Evolutionary conservation across 2,329 filamentous ascomycete species (phyloP).

Genomic region (Dendrostoma leiphaemia): DNA sequence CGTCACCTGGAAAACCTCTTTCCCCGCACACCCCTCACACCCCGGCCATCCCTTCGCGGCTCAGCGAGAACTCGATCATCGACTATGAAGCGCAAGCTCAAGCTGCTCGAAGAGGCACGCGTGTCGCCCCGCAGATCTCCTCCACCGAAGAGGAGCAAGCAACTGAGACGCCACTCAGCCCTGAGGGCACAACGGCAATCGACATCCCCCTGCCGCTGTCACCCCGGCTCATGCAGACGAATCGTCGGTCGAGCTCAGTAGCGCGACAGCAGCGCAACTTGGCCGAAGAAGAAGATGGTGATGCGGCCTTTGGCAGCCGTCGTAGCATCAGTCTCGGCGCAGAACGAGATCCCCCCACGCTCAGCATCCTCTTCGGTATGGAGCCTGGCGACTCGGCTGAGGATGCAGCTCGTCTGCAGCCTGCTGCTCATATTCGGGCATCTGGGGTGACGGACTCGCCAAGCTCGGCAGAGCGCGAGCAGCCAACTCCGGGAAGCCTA

Average conservation of each 20-base stretch:
- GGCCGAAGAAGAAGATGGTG: constrained; percentile 58
- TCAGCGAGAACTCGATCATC: constrained; percentile 85
- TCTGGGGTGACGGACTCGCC: constrained; percentile 38
- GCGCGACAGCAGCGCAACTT: constrained; percentile 59
- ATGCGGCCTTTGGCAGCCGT: constrained; percentile 58
- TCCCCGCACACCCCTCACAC: constrained; percentile 91
- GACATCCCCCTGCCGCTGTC: constrained; percentile 72
- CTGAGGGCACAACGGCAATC: constrained; percentile 62
- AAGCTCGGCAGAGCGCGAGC: constrained; percentile 38
- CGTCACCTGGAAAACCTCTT: constrained; percentile 85
- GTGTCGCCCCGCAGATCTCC: constrained; percentile 25
- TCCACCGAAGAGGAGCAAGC: constrained; percentile 32
- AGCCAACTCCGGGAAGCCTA: constrained; percentile 38
- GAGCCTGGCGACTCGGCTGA: constrained; percentile 35
- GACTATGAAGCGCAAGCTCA: constrained; percentile 51
- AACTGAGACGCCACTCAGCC: constrained; percentile 36
- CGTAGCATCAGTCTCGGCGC: constrained; percentile 68
- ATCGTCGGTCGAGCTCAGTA: constrained; percentile 67
- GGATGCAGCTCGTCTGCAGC: constrained; percentile 34
- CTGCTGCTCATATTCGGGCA: constrained; percentile 40
- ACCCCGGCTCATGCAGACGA: constrained; percentile 53
- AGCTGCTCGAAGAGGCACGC: constrained; percentile 24
- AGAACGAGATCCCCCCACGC: constrained; percentile 60
- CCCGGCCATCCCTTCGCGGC: constrained; percentile 86
- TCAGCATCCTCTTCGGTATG: constrained; percentile 60